A percentile compares a stretch with the other conserved stretches of the same genome.
Evolutionary conservation across 352 stramenopile genomes (phyloP).

Genomic region (Phytopythium helicoides): DNA sequence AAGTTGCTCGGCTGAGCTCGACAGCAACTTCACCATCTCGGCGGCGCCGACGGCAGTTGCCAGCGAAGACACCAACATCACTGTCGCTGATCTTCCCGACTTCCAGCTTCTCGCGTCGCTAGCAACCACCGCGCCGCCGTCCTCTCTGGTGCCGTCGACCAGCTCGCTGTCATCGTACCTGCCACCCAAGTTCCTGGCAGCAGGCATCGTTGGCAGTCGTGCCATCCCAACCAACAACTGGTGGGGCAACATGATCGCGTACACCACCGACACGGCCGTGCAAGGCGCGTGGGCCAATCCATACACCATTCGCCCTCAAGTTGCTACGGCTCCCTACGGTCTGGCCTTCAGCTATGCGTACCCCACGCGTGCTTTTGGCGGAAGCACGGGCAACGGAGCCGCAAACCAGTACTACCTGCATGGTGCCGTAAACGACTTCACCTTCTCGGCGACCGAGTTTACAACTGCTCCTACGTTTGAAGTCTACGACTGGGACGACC

Average conservation of each 20-base stretch:
- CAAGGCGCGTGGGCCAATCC: constrained; percentile 66
- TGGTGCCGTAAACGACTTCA: constrained; percentile 38
- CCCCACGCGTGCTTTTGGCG: constrained; percentile 42
- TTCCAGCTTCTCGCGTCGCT: constrained; percentile 2
- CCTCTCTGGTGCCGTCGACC: constrained; percentile 7
- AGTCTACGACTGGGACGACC: constrained; percentile 50
- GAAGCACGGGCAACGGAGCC: constrained; percentile 40
- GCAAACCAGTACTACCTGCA: constrained; percentile 56
- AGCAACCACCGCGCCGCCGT: constrained; percentile 1
- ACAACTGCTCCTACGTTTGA: constrained; percentile 24
- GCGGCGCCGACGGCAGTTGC: too few species aligned
- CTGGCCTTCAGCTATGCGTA: constrained; percentile 60
- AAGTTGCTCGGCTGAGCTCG: not conserved
- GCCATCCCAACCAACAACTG: constrained; percentile 71
- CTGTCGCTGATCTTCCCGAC: not conserved
- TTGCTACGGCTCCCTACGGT: constrained; percentile 35
- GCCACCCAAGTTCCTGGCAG: constrained; percentile 52
- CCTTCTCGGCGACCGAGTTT: constrained; percentile 56
- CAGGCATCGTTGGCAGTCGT: constrained; percentile 34
- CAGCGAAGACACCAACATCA: not conserved
- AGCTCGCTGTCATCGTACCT: constrained; percentile 30
- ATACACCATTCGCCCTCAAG: constrained; percentile 45
- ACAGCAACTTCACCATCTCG: constrained; percentile 1
- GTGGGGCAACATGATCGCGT: constrained; percentile 72
- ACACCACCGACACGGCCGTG: constrained; percentile 20